Percentiles rank a stretch among this genome's conserved stretches.
Evolutionary conservation across 2,329 filamentous ascomycete species (phyloP).

Genomic region (Monascus ruber): DNA sequence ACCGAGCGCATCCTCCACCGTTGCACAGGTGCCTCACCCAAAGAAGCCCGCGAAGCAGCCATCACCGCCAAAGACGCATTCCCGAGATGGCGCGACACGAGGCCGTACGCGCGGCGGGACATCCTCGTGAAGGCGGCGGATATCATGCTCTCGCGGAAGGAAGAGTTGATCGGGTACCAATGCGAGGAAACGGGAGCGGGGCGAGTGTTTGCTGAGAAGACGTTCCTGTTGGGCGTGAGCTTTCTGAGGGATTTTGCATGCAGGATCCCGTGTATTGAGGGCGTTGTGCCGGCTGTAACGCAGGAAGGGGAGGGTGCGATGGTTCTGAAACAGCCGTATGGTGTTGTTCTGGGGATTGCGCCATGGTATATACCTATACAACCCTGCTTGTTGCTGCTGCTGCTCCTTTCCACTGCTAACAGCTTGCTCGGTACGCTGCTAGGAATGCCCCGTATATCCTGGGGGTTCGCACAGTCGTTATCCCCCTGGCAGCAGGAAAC

Average conservation of each 20-base stretch:
- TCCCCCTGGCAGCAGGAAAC: constrained; percentile 62
- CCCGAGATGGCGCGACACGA: constrained; percentile 55
- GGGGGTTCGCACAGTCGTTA: constrained; percentile 40
- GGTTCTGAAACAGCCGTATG: constrained; percentile 63
- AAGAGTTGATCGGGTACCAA: constrained; percentile 53
- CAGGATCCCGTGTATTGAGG: constrained; percentile 37
- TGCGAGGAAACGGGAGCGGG: constrained; percentile 45
- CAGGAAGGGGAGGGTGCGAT: constrained; percentile 48
- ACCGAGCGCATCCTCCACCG: constrained; percentile 44
- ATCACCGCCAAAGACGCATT: constrained; percentile 57
- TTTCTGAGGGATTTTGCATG: constrained; percentile 43
- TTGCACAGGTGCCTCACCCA: constrained; percentile 45
- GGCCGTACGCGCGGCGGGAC: constrained; percentile 50
- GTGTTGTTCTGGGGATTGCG: constrained; percentile 66
- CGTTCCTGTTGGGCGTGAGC: constrained; percentile 19
- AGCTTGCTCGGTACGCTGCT: not conserved
- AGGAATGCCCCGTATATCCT: constrained; percentile 45
- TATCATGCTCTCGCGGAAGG: constrained; percentile 40
- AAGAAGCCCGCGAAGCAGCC: constrained; percentile 45
- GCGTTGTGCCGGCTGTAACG: constrained; percentile 36
- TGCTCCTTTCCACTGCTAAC: no score
- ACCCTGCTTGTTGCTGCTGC: no score
- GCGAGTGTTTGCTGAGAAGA: constrained; percentile 24
- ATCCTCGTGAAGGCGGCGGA: constrained; percentile 43
- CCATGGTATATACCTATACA: constrained; percentile 51